Base-by-base conservation (phyloP, 2,329 filamentous ascomycete genomes). In the Aspergillus ustus region DNA sequence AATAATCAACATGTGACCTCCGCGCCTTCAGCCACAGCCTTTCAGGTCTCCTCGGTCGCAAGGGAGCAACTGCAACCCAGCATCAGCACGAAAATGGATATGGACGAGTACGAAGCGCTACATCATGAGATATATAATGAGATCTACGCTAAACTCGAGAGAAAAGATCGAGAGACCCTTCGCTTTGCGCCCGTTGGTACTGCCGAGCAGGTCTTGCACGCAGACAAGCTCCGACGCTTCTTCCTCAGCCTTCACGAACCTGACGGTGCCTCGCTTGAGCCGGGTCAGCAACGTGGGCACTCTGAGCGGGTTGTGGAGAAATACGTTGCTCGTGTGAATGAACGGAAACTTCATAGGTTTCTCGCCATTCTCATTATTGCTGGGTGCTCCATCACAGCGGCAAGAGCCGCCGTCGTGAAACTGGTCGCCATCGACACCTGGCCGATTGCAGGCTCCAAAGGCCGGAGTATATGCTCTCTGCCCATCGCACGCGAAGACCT, bases 181-280 rank as follows among this genome's bases (percentile, higher is more conserved):
- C 56, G 37, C 0, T 59, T 59, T 52, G 56, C 48, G 11, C 34
- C 56, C 13, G 37, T 20, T 15, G 56, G 56, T 2, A 48, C 56
- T 9, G 48, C 56, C 7, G 56, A 59, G 15, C 34, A 25, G 22
- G 40, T 59, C 15, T n/a, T 59, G 9, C 48, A 59, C 40, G 13
- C 11, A 13, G 49, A 59, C 22, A 59, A 46, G 13, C 48, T 59
- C 11, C 17, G 28, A 46, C 56, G 49, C 3, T 46, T 52, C 6
- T 59, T 52, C 46, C 15, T 20, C 11, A 52, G 48, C 15, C 40
- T 59, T n/a, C 19, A 40, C n/a, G 15, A 37, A 7, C 49, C 56
- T 11, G 25, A 25, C 25, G 25, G 6, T 25, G 25, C 25, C 25
- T 3, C 25, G 6, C 25, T 25, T 25, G 25, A 25, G 25, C 25